phyloP scores from a whole-genome alignment of 805 yeast genomes.

The Kodamaea jinghongensis region DNA sequence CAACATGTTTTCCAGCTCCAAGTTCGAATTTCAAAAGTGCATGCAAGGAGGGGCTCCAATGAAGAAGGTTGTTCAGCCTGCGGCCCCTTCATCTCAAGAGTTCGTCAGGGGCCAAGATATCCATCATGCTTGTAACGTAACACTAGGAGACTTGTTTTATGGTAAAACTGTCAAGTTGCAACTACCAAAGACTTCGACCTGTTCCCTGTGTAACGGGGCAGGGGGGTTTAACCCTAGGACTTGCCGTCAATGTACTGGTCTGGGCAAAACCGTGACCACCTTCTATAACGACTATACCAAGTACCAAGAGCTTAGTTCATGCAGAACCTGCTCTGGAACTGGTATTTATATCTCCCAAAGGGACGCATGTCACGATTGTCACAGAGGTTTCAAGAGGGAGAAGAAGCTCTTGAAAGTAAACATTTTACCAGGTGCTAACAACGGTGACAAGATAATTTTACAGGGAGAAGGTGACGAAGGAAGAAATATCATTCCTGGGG shows the following conservation, averaged over 20 bases:
- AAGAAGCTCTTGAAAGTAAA: slow-evolving; percentile 50
- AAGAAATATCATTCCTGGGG: slow-evolving; percentile 58
- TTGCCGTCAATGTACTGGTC: slow-evolving; percentile 43
- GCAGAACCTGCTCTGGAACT: slow-evolving; percentile 34
- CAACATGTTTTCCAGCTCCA: slow-evolving; percentile 20
- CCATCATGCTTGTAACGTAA: slow-evolving; percentile 50
- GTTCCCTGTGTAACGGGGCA: slow-evolving; percentile 49
- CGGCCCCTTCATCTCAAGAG: slow-evolving; percentile 11
- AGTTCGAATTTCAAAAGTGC: slow-evolving; percentile 13
- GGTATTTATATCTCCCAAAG: slow-evolving; percentile 24
- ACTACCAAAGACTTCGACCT: slow-evolving; percentile 48
- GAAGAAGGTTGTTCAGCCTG: slow-evolving; percentile 23
- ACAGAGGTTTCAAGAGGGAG: slow-evolving; percentile 44
- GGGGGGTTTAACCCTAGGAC: slow-evolving; percentile 45
- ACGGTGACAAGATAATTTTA: slow-evolving; percentile 51
- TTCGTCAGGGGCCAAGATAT: slow-evolving; percentile 51
- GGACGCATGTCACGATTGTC: slow-evolving; percentile 22
- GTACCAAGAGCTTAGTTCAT: slow-evolving; percentile 34
- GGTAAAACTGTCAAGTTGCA: slow-evolving; percentile 59
- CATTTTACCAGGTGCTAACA: slow-evolving; percentile 54
- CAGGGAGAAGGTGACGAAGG: slow-evolving; percentile 69
- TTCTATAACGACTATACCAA: slow-evolving; percentile 41
- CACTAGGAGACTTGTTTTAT: slow-evolving; percentile 53
- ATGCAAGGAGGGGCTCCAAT: slow-evolving; percentile 6
- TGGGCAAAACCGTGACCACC: slow-evolving; percentile 46